Evolutionary conservation across 2,329 filamentous ascomycete genomes (phyloP).

Genomic region (Cordyceps tenuipes): DNA sequence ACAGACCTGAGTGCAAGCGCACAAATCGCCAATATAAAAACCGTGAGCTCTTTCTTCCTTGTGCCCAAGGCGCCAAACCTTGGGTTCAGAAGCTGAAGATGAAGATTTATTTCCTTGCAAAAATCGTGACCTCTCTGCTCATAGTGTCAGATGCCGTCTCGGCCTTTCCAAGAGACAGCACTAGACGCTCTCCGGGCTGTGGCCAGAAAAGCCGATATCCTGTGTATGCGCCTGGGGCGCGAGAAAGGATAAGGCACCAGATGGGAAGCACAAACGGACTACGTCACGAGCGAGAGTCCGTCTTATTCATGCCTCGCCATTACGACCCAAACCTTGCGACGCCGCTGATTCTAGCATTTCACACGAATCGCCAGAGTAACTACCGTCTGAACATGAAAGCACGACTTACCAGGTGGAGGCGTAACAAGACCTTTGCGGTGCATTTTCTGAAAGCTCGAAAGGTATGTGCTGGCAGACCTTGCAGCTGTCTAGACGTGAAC

Average conservation of each 20-base stretch:
- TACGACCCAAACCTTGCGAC: background rate
- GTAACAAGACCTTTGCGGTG: constrained; percentile 19
- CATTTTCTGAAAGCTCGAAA: constrained; percentile 36
- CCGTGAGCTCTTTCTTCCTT: background rate
- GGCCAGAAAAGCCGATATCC: too few relatives aligned
- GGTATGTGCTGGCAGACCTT: constrained; percentile 14
- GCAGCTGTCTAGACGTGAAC: background rate
- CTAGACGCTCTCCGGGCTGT: constrained; percentile 2
- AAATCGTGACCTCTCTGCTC: background rate
- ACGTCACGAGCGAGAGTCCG: background rate
- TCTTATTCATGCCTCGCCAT: background rate
- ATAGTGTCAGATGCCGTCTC: background rate
- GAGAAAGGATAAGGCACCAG: too few relatives aligned
- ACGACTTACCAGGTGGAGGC: background rate
- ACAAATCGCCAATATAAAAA: too few relatives aligned
- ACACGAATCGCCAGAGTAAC: background rate
- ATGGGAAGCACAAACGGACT: too few relatives aligned
- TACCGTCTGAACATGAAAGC: background rate
- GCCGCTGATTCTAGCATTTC: background rate
- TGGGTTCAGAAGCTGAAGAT: background rate
- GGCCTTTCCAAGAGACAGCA: background rate
- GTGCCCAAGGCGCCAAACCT: background rate
- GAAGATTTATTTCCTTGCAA: background rate
- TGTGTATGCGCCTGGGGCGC: too few relatives aligned
- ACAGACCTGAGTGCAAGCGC: too few relatives aligned